phyloP scores from a whole-genome alignment of 2,329 filamentous ascomycete species.

The Cercospora sojina region DNA sequence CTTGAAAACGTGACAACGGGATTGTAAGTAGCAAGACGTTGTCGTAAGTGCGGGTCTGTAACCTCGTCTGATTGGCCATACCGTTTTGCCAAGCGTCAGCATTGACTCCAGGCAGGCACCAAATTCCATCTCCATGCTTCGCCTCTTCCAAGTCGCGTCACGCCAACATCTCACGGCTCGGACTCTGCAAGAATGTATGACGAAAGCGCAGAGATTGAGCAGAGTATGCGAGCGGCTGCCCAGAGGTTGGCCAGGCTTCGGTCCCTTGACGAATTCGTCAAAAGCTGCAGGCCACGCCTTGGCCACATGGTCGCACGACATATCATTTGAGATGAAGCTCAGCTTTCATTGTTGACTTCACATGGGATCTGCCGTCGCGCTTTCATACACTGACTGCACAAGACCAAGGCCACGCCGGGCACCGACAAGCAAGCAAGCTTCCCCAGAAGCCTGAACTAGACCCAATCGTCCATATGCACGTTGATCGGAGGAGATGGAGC shows the following conservation, averaged over 20 bases:
- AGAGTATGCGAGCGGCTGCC: not conserved
- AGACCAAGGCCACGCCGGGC: not conserved
- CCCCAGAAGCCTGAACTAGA: constrained; percentile 9
- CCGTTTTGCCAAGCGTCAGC: not conserved
- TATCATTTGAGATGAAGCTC: not conserved
- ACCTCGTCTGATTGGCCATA: not conserved
- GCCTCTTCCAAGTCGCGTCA: not conserved
- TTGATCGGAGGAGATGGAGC: not conserved
- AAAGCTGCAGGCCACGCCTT: not conserved
- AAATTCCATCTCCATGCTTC: not conserved
- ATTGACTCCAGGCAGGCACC: not conserved
- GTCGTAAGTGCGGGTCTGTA: not conserved
- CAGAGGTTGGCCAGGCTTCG: not conserved
- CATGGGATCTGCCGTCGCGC: not conserved
- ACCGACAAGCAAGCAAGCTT: constrained; percentile 4
- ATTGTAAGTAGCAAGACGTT: not conserved
- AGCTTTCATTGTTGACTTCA: not conserved
- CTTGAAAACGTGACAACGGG: not conserved
- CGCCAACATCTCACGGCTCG: not conserved
- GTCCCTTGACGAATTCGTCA: not conserved
- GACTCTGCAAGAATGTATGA: not conserved
- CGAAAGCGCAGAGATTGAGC: not conserved
- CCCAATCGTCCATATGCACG: not conserved
- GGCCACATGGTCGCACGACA: not conserved
- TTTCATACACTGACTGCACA: not conserved